Conservation (phyloP, 164 flowering plant species). For the Cinnamomum chago region DNA sequence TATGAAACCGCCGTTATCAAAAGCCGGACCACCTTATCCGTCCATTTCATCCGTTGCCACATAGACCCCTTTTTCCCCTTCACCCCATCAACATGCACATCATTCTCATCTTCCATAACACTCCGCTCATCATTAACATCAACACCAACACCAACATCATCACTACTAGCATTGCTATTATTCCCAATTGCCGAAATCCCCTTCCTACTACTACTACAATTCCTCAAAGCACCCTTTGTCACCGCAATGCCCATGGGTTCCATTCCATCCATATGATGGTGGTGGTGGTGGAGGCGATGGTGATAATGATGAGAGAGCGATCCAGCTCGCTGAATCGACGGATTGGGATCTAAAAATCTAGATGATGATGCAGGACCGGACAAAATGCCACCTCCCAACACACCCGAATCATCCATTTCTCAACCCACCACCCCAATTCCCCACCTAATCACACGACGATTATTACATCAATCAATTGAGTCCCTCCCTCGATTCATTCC, state of each 20-base stretch:
- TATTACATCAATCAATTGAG: no score
- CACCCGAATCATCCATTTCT: conserved; percentile 36
- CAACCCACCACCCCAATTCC: neutral
- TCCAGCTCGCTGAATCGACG: conserved; percentile 19
- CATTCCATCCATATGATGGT: no score
- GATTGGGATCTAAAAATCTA: conserved; percentile 29
- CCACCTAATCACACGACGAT: neutral
- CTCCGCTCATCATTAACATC: conserved; percentile 10
- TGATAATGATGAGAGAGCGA: conserved; percentile 17
- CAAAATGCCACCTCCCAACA: conserved; percentile 38
- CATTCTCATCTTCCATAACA: conserved; percentile 20
- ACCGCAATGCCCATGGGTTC: conserved; percentile 25
- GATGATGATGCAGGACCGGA: conserved; percentile 24
- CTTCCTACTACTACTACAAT: conserved; percentile 35
- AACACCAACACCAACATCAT: conserved; percentile 10
- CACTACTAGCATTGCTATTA: neutral
- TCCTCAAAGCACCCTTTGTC: conserved; percentile 20
- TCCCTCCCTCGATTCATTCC: neutral
- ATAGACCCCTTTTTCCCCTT: conserved; percentile 40
- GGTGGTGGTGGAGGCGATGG: conserved; percentile 9
- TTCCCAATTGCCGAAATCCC: neutral
- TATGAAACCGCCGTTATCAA: conserved; percentile 46
- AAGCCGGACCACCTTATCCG: conserved; percentile 49
- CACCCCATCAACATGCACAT: conserved; percentile 16
- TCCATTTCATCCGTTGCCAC: conserved; percentile 80